phyloP scores from a whole-genome alignment of 192 early-diverging fungal species.

The Coemansia sp. region DNA sequence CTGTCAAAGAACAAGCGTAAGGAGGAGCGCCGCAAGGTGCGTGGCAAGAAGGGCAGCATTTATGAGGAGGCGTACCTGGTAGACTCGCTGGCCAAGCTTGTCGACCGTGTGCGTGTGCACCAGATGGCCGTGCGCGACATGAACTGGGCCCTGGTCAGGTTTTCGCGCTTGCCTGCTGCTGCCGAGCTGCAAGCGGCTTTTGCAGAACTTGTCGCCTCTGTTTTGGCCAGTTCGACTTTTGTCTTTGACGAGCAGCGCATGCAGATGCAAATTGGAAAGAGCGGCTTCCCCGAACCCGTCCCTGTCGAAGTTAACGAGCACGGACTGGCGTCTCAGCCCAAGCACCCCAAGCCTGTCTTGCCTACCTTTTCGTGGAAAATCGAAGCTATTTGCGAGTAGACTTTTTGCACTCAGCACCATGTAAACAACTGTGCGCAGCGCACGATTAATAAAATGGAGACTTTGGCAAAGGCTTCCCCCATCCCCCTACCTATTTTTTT shows the following conservation, averaged over 20 bases:
- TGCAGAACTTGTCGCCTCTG: conserved; percentile 39
- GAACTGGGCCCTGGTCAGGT: conserved; percentile 52
- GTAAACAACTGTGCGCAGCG: no score
- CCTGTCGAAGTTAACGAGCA: conserved; percentile 17
- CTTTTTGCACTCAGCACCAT: neutral
- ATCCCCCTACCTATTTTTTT: no score
- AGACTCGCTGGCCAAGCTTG: conserved; percentile 53
- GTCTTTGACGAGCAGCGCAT: conserved; percentile 55
- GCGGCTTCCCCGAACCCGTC: conserved; percentile 21
- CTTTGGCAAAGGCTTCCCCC: no score
- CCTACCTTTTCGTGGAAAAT: conserved; percentile 21
- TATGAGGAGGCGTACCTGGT: conserved; percentile 92
- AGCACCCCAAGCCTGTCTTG: conserved; percentile 20
- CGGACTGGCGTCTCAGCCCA: conserved; percentile 23
- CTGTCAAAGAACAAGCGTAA: conserved; percentile 62
- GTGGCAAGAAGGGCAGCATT: conserved; percentile 83
- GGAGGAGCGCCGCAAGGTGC: conserved; percentile 68
- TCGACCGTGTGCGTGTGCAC: conserved; percentile 28
- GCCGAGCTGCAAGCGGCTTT: conserved; percentile 54
- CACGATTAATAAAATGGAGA: no score
- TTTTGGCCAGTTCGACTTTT: conserved; percentile 31
- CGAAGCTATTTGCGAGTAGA: conserved; percentile 6
- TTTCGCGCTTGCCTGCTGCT: conserved; percentile 50
- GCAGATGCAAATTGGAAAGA: conserved; percentile 19
- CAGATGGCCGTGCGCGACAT: conserved; percentile 58